phyloP scores from a whole-genome alignment of 2,329 filamentous ascomycete genomes.

The Calonectria multiphialidica region DNA sequence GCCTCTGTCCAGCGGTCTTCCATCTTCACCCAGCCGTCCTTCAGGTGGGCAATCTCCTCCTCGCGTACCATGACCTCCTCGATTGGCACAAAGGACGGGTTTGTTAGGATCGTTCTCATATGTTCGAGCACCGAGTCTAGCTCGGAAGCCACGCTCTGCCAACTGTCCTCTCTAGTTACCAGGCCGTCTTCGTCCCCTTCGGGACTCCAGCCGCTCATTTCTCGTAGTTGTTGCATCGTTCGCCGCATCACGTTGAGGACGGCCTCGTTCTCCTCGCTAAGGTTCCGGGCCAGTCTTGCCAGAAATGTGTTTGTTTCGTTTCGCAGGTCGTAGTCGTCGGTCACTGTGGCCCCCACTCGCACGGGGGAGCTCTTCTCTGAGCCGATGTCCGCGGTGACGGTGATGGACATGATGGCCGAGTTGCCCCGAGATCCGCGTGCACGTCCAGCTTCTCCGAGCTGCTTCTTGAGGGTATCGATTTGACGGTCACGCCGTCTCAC shows the following conservation, averaged over 20 bases:
- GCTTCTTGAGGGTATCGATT: constrained; percentile 88
- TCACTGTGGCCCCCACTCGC: constrained; percentile 35
- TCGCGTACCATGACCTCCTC: constrained; percentile 95
- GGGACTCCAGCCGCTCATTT: constrained; percentile 70
- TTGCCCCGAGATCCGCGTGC: constrained; percentile 69
- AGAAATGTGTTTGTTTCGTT: constrained; percentile 93
- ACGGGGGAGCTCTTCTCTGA: constrained; percentile 57
- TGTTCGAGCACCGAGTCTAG: constrained; percentile 85
- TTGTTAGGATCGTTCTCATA: constrained; percentile 86
- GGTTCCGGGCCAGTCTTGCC: constrained; percentile 82
- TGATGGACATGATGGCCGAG: constrained; percentile 68
- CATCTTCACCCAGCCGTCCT: constrained; percentile 93
- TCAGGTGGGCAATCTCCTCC: constrained; percentile 86
- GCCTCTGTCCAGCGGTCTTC: constrained; percentile 91
- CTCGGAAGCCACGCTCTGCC: constrained; percentile 78
- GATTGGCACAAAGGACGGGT: constrained; percentile 94
- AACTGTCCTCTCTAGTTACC: constrained; percentile 53
- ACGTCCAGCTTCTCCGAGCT: constrained; percentile 79
- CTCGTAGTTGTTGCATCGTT: constrained; percentile 78
- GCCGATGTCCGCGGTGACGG: constrained; percentile 66
- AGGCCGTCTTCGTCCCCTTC: constrained; percentile 49
- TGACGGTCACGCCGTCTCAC: constrained; percentile 91
- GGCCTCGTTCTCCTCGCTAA: constrained; percentile 93
- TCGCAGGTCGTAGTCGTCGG: constrained; percentile 75
- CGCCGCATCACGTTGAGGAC: constrained; percentile 79